Percentiles rank a stretch among this genome's conserved stretches.
These are phyloP conservation scores for Syncephalastrum contaminatum DNA, from an alignment of 371 early-diverging fungal species.

Conservation along the genomic window DNA sequence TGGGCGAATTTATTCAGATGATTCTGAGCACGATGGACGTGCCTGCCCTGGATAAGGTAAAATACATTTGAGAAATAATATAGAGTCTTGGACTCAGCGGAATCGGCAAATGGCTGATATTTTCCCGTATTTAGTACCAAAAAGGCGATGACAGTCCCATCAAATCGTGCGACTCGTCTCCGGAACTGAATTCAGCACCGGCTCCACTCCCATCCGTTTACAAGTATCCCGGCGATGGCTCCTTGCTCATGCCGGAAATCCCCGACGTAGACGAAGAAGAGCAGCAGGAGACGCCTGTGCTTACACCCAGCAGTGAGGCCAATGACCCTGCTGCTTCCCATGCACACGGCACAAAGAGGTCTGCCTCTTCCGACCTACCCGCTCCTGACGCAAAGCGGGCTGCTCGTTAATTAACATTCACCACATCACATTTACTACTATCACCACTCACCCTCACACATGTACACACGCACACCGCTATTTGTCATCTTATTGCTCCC, in stretches of 20 bases:
- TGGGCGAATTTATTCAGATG: constrained; percentile 49
- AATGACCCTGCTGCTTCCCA: no score
- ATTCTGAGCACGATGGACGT: constrained; percentile 39
- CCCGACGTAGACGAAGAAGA: constrained; percentile 24
- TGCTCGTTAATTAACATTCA: no score
- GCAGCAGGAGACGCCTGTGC: constrained; percentile 5
- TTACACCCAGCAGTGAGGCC: no score
- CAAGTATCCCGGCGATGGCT: constrained; percentile 48
- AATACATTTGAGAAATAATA: constrained; percentile 9
- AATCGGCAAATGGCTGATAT: constrained; percentile 22
- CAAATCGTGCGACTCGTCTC: constrained; percentile 6
- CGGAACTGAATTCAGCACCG: constrained; percentile 6
- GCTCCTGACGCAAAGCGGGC: no score
- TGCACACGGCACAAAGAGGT: no score
- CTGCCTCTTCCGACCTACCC: no score
- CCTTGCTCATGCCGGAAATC: constrained; percentile 31
- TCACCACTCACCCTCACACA: no score
- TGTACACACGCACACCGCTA: no score
- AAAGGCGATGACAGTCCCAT: constrained; percentile 14
- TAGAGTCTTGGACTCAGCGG: no score
- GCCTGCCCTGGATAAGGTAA: constrained; percentile 47
- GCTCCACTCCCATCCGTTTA: constrained; percentile 24
- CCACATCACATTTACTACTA: no score
- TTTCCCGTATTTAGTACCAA: constrained; percentile 32
- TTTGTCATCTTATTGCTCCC: no score